Base-by-base conservation (phyloP, 176 grass and related monocot species). In the Oryza meyeriana region DNA sequence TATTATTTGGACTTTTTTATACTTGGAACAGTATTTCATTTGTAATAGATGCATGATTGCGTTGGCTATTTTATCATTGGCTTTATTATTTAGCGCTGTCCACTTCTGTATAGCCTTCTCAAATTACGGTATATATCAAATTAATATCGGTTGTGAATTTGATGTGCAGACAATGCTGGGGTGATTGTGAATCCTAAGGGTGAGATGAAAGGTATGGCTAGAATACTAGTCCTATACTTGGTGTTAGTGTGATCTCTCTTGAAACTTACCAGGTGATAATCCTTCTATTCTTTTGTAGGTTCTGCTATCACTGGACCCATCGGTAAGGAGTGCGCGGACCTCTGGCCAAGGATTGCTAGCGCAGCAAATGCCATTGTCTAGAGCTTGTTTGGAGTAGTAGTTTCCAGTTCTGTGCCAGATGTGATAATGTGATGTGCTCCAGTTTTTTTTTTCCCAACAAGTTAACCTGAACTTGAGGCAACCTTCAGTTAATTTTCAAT, bases 301-400 rank as follows among this genome's bases (percentile, higher is more conserved):
- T 91, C 81, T 87, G 89, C 89, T 42, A 87, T 91, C 81, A 91
- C 89, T 44, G 81, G 85, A 76, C 89, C 89, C 32, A 91, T 91
- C 12, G 85, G 89, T 32, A 91, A 91, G 71, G 89, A 90, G 85
- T 72, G 84, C 29, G 88, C 88, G 75, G 88, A 86, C 40, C 88
- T 90, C 42, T 89, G 88, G 88, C 82, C 83, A 42, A 89, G 88
- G 78, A 89, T 89, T 44, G 88, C 88, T 24, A 89, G 77, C 18
- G 88, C 88, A 47, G 88, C 88, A 69, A 89, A 89, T 18, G 88
- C 82, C 20, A 89, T 85, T 44, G 88, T 89, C 64, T 89, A 83
- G 58, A 77, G 75, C 75, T 40, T 64, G 25, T 28, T 77, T 42
- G 7, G 73, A 40, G 52, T 57, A 2, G 14, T 38, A 76, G 73